These are phyloP conservation scores for Candida tetrigidarum DNA, from an alignment of 1,139 yeast species.

Conservation along the genomic window DNA sequence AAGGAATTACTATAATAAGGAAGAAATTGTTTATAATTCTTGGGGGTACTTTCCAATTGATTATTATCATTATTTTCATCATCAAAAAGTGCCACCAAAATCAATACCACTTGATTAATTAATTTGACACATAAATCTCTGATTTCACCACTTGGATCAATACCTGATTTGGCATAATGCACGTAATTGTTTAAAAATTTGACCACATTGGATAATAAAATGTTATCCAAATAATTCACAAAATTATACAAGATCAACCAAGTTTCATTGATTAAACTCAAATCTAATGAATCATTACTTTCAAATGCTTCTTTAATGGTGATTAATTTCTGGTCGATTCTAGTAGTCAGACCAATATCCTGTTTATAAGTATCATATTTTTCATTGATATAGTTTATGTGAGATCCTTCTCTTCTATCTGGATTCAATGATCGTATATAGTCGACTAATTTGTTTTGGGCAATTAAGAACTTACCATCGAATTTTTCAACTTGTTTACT, in stretches of 20 bases:
- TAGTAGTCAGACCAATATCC: slow-evolving; percentile 35
- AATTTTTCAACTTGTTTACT: slow-evolving; percentile 41
- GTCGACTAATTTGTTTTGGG: slow-evolving; percentile 44
- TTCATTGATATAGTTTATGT: slow-evolving; percentile 43
- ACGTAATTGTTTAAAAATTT: slow-evolving; percentile 44
- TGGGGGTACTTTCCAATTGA: slow-evolving; percentile 42
- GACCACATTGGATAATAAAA: slow-evolving; percentile 32
- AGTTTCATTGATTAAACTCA: slow-evolving; percentile 48
- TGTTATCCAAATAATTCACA: slow-evolving; percentile 37
- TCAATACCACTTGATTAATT: slow-evolving; percentile 30
- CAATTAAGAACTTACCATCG: slow-evolving; percentile 37
- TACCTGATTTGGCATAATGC: slow-evolving; percentile 32
- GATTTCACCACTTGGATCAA: slow-evolving; percentile 37
- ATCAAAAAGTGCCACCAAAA: slow-evolving; percentile 36
- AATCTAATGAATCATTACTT: slow-evolving; percentile 45
- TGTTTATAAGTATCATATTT: slow-evolving; percentile 43
- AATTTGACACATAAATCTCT: slow-evolving; percentile 31
- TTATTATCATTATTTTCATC: slow-evolving; percentile 28
- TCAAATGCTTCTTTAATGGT: slow-evolving; percentile 40
- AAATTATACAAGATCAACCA: slow-evolving; percentile 49
- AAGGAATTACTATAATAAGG: slow-evolving; percentile 49
- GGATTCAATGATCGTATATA: slow-evolving; percentile 40
- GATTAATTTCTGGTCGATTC: slow-evolving; percentile 30
- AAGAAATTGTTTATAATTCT: slow-evolving; percentile 40
- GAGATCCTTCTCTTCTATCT: slow-evolving; percentile 40